These are phyloP conservation scores for Teratosphaeria gauchensis DNA, from an alignment of 2,329 filamentous ascomycete species.

Conservation along the genomic window DNA sequence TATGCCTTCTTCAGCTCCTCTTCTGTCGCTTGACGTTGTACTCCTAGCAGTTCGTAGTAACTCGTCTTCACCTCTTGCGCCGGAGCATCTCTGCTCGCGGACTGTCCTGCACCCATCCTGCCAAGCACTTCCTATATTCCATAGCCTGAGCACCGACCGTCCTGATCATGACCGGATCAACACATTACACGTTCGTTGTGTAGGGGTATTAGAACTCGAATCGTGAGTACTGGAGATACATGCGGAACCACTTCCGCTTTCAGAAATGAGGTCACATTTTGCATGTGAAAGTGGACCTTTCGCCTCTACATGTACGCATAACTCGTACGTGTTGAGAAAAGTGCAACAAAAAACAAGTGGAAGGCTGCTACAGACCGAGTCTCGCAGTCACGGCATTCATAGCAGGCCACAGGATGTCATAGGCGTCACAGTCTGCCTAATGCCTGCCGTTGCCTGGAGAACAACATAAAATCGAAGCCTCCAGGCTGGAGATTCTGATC, in stretches of 20 bases:
- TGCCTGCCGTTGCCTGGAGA: not conserved
- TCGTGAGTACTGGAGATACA: too few relatives aligned
- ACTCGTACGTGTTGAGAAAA: too few relatives aligned
- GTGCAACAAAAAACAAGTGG: too few relatives aligned
- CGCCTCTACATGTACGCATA: not conserved
- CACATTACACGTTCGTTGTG: not conserved
- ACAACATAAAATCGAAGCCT: not conserved
- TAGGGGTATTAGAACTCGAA: too few relatives aligned
- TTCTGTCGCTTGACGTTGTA: conserved; percentile 63
- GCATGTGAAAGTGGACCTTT: not conserved
- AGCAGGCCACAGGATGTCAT: not conserved
- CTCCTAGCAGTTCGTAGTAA: conserved; percentile 75
- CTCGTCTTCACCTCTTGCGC: conserved; percentile 51
- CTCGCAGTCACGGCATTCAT: not conserved
- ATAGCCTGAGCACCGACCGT: not conserved
- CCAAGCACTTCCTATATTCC: not conserved
- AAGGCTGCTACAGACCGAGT: not conserved
- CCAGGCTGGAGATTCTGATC: not conserved
- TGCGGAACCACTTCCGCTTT: not conserved
- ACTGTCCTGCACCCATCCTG: conserved; percentile 39
- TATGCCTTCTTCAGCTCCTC: conserved; percentile 97
- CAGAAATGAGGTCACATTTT: not conserved
- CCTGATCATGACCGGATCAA: not conserved
- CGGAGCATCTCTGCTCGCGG: conserved; percentile 21
- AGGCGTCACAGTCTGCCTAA: not conserved